Conservation (phyloP, 176 grass and related monocot genomes). For the Zea luxurians region DNA sequence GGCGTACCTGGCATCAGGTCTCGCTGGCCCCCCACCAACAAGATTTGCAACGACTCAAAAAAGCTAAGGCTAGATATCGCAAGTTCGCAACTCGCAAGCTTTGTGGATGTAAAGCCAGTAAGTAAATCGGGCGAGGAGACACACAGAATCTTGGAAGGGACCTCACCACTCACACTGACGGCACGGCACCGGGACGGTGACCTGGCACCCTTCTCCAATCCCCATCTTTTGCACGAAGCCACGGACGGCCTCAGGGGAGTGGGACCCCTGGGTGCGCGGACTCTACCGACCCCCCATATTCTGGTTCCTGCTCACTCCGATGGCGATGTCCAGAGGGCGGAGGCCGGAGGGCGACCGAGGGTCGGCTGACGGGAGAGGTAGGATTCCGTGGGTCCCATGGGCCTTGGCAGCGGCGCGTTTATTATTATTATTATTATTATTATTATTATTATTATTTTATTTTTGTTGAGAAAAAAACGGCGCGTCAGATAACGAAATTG, state of each 20-base stretch:
- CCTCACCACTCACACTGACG: not conserved
- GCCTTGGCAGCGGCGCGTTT: not conserved
- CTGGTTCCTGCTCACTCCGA: not conserved
- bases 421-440: too few species aligned
- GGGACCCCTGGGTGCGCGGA: not conserved
- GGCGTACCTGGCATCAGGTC: not conserved
- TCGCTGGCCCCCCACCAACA: slow-evolving; percentile 6
- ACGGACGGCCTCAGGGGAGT: not conserved
- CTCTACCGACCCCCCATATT: not conserved
- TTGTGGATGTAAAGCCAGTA: not conserved
- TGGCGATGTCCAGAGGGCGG: slow-evolving; percentile 27
- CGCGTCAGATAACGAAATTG: too few species aligned
- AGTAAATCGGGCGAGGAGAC: not conserved
- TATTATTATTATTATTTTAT: too few species aligned
- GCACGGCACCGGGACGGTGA: slow-evolving; percentile 19
- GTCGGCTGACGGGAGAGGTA: not conserved
- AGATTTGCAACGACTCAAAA: not conserved
- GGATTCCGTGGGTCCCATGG: not conserved
- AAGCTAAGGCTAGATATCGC: not conserved
- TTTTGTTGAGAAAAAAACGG: too few species aligned
- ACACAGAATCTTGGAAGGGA: slow-evolving; percentile 5
- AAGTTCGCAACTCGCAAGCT: not conserved
- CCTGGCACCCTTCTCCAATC: slow-evolving; percentile 5
- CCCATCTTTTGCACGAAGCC: not conserved
- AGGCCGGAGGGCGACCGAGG: not conserved